Evolutionary conservation across 176 grass and related monocot genomes (phyloP).

Genomic region (Musa acuminata): DNA sequence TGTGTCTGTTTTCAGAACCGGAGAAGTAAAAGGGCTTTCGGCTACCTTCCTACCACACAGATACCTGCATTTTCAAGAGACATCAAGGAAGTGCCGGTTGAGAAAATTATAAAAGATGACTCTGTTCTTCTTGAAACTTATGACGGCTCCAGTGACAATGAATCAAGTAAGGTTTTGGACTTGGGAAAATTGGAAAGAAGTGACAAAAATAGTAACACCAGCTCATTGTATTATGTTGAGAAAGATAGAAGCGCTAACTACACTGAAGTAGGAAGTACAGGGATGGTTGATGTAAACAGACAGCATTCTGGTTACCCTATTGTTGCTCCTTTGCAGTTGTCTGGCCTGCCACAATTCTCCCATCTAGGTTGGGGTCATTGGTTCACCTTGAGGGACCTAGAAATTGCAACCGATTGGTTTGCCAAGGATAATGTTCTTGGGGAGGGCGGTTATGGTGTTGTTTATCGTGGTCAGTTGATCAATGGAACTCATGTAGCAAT

Average conservation of each 20-base stretch:
- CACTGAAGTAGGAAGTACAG: neutral
- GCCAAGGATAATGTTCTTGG: conserved; percentile 9
- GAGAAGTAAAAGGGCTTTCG: conserved; percentile 4
- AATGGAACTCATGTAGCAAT: conserved; percentile 12
- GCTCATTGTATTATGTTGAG: neutral
- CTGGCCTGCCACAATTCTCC: neutral
- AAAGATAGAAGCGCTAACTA: neutral
- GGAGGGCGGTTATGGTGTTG: conserved; percentile 9
- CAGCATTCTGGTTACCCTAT: neutral
- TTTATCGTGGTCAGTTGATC: neutral
- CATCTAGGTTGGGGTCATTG: conserved; percentile 5
- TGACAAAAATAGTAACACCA: neutral
- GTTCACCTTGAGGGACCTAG: conserved; percentile 13
- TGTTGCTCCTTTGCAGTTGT: neutral
- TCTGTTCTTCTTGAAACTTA: neutral
- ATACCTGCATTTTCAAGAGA: conserved; percentile 1
- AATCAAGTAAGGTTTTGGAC: neutral
- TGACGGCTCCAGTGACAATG: neutral
- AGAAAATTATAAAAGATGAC: neutral
- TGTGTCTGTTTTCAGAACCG: conserved; percentile 4
- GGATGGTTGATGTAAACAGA: neutral
- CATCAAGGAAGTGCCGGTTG: neutral
- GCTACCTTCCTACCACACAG: neutral
- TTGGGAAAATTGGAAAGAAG: neutral
- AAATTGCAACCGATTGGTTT: conserved; percentile 1